Conservation (phyloP, 306 rosid genomes). For the Malus orientalis region DNA sequence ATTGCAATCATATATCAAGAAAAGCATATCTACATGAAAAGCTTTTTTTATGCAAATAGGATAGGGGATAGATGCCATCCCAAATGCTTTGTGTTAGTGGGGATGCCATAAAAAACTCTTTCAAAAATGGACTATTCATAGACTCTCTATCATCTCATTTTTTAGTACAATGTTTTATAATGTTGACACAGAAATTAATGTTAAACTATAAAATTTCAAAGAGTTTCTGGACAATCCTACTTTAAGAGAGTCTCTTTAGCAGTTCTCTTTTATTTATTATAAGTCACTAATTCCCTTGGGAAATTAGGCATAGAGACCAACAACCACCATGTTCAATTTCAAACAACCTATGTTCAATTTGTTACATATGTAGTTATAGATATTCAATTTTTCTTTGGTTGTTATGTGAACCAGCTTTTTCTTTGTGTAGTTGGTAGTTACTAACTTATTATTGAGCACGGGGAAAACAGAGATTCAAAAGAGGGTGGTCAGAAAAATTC, state of each 20-base stretch:
- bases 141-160: rapidly evolving
- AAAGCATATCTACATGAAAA: background rate
- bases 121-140: too few relatives aligned
- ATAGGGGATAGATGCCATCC: background rate
- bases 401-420: background rate
- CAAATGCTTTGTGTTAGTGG: background rate
- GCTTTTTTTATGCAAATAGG: background rate
- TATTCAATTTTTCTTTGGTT: background rate
- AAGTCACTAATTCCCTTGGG: background rate
- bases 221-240: too few relatives aligned
- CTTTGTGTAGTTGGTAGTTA: background rate
- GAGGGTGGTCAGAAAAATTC: too few relatives aligned
- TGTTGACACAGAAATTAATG: too few relatives aligned
- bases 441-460: background rate
- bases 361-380: too few relatives aligned
- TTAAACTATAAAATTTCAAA: too few relatives aligned
- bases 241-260: too few relatives aligned
- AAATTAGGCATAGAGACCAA: conserved; percentile 3
- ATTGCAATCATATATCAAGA: background rate
- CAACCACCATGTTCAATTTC: background rate
- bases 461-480: too few relatives aligned
- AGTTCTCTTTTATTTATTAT: background rate
- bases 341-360: too few relatives aligned
- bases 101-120: background rate
- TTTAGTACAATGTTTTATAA: too few relatives aligned